Base-by-base conservation (phyloP, 1,284 basidiomycete genomes). In the Cryptococcus depauperatus region DNA sequence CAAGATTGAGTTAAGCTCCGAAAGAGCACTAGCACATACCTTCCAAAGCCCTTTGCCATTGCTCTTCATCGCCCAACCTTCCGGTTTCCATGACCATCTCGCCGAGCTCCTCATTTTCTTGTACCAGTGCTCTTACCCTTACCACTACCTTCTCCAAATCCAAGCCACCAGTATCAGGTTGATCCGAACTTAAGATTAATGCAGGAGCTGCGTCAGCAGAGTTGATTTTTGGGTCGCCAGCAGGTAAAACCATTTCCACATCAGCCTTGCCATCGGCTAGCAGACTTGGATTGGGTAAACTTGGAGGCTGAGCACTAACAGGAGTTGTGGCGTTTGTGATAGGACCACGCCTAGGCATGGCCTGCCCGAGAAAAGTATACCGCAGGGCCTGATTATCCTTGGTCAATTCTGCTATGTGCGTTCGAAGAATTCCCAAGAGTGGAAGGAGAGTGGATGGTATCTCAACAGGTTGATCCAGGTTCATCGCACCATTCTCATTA, bases 71-170 rank as follows among this genome's bases (percentile, higher is more conserved):
- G 3, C 44, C 55, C 11, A 18, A 41, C 10, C 44, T 43, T 4
- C 66, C 66, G 3, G 55, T 54, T 35, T 64, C 56, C 0, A 67
- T 41, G 2, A 69, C 56, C 61, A 69, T 62, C 37, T 65, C 62
- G 3, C 66, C 66, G 21, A 69, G 50, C 49, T 69, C 66, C 32
- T 67, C 64, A 35, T 69, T 69, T 57, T 69, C 66, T 30, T 46
- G 46, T 19, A 65, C 55, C 8, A 69, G 52, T 29, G 51, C 55
- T 38, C 57, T 64, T 10, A 69, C 65, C 5, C 61, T 49, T 21
- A 54, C 53, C 8, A 69, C 41, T 7, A 69, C 62, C 2, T 50
- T 55, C 1, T 55, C 55, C 29, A 69, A 47, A 35, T 66, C 60
- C 8, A 59, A 37, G 13, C 41, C 52, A 21, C 30, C 29, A 28